Percentiles rank a stretch among this genome's conserved stretches.
phyloP scores from a whole-genome alignment of 495 filamentous ascomycete genomes.

The Filosporella fistucella region DNA sequence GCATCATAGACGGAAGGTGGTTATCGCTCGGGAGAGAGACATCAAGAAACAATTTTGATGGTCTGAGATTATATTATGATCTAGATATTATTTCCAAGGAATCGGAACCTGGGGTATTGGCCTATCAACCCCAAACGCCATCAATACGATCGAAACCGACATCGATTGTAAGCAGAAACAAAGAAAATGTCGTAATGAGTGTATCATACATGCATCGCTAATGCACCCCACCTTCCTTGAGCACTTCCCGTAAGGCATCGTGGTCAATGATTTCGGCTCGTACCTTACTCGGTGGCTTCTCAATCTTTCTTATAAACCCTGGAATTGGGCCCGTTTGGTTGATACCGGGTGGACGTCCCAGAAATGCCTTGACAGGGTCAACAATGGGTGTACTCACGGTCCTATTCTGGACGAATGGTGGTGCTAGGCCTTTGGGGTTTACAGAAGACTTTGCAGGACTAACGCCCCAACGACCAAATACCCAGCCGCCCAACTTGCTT shows the following conservation, averaged over 20 bases:
- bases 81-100: no score
- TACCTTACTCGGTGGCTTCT: conserved; percentile 36
- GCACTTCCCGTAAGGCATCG: conserved; percentile 20
- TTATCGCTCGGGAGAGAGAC: no score
- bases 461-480: conserved; percentile 49
- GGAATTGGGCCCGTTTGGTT: conserved; percentile 50
- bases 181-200: no score
- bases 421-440: not conserved
- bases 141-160: no score
- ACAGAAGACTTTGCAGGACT: conserved; percentile 26
- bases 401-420: conserved; percentile 5
- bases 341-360: conserved; percentile 40
- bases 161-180: no score
- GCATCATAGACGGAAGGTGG: no score
- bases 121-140: no score
- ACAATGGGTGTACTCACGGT: conserved; percentile 10
- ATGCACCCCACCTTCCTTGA: conserved; percentile 8
- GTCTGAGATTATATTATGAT: no score
- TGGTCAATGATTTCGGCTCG: conserved; percentile 33
- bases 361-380: conserved; percentile 10
- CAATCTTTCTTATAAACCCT: conserved; percentile 39
- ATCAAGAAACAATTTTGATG: no score
- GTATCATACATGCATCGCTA: no score
- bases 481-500: conserved; percentile 48
- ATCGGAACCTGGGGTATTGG: no score